Evolutionary conservation across 805 yeast genomes (phyloP).

Genomic region (Sporopachydermia lactativora): DNA sequence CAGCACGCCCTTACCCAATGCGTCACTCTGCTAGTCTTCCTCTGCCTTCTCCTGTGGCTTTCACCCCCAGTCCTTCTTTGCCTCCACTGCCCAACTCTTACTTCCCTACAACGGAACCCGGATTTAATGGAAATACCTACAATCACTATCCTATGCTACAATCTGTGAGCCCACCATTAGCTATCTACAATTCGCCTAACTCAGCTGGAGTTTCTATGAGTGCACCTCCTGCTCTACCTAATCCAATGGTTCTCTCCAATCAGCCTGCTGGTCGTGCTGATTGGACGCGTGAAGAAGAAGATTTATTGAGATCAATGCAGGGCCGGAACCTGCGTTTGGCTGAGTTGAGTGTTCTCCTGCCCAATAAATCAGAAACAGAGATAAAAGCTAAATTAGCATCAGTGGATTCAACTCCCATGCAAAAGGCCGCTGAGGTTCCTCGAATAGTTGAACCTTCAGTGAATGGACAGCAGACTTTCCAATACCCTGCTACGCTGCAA

Average conservation of each 20-base stretch:
- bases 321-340: constrained; percentile 50
- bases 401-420: background rate
- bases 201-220: constrained; percentile 2
- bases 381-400: constrained; percentile 21
- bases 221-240: constrained; percentile 6
- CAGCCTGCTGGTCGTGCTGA: constrained; percentile 8
- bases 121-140: too few species aligned
- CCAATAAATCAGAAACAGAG: constrained; percentile 61
- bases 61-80: constrained; percentile 4
- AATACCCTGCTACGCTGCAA: background rate
- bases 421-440: background rate
- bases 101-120: background rate
- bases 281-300: constrained; percentile 61
- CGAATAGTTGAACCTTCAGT: background rate
- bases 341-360: constrained; percentile 60
- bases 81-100: background rate
- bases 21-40: constrained; percentile 2
- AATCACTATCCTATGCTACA: too few species aligned
- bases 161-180: background rate
- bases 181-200: background rate
- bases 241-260: constrained; percentile 5
- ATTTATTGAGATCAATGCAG: constrained; percentile 29
- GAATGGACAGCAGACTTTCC: background rate
- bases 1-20: constrained; percentile 1
- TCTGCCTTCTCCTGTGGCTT: constrained; percentile 4